Base-by-base conservation (phyloP, 2,329 filamentous ascomycete genomes). In the Cladosporium sp. region DNA sequence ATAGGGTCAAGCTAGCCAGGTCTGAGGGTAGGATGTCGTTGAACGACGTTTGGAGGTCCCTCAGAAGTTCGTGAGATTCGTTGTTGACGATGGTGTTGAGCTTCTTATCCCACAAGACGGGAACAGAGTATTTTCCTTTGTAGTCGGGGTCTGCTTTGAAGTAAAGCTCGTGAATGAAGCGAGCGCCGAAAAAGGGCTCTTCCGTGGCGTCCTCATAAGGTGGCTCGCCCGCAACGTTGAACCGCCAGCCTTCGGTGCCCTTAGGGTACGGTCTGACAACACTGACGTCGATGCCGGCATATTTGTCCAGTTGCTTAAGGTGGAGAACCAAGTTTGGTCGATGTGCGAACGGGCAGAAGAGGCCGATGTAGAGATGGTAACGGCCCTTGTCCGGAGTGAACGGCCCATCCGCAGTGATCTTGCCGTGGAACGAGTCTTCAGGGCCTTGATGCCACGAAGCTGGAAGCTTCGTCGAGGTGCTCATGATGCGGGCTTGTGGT, bases 251-350 rank as follows among this genome's bases (percentile, higher is more conserved):
- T 0, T 80, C 79, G 79, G 81, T 85, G 33, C 83, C 82, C 63
- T 86, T 87, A 0, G 84, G 84, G 56, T 86, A 86, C 0, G 83
- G 78, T 58, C 79, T 79, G 1, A 86, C 81, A 3, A 85, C 71
- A 1, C 78, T 81, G 16, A 83, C 61, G 5, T 76, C 72, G 41
- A 85, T 77, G 8, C 61, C 63, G 4, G 63, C 64, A 34, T 78
- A 69, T 9, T 74, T 66, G 33, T 77, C 70, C 2, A 85, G 73
- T 33, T 78, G 77, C 61, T 83, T 82, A 45, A 85, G 70, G 45
- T 81, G 73, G 4, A 80, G 73, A 8, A 81, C 71, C 9, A 85
- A 67, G 58, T 82, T 82, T 13, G 68, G 77, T 9, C 82, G 76
- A 61, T 85, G 82, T 2, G 82, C 81, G 58, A 84, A 85, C 2